Evolutionary conservation across 225 moss, liverwort and hornwort genomes (phyloP).

Genomic region (Pseudisothecium myosuroides): DNA sequence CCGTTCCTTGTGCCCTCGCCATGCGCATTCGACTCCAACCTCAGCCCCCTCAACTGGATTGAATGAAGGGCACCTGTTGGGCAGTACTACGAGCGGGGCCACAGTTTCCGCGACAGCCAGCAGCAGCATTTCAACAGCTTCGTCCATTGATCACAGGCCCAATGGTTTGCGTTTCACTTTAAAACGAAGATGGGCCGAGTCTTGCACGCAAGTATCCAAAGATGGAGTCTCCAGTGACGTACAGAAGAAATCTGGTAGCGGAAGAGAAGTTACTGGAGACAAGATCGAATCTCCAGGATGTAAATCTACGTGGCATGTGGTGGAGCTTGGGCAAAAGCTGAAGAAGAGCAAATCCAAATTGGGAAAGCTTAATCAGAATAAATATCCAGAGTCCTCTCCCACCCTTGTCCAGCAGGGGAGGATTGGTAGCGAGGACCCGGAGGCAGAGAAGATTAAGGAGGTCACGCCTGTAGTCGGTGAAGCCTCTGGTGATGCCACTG

Average conservation of each 20-base stretch:
- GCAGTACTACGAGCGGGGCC: constrained; percentile 7
- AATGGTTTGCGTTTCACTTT: constrained; percentile 23
- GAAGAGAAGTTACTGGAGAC: not conserved
- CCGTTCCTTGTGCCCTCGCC: constrained; percentile 47
- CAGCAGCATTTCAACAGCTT: constrained; percentile 37
- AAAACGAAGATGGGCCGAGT: constrained; percentile 22
- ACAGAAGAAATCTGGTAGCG: not conserved
- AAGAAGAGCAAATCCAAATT: constrained; percentile 7
- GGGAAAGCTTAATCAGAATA: not conserved
- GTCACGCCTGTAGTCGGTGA: not conserved
- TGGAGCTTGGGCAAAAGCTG: constrained; percentile 5
- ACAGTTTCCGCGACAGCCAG: constrained; percentile 29
- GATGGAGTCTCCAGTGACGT: not conserved
- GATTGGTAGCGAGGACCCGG: not conserved
- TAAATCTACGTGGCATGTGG: constrained; percentile 22
- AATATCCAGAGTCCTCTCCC: not conserved
- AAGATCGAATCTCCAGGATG: not conserved
- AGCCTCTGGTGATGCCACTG: not conserved
- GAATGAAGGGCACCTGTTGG: constrained; percentile 1
- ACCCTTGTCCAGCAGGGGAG: not conserved
- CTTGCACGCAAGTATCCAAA: not conserved
- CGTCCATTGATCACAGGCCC: constrained; percentile 10
- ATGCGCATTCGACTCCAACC: constrained; percentile 21
- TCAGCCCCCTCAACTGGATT: not conserved
- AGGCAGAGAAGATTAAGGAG: constrained; percentile 4